phyloP scores from a whole-genome alignment of 768 basidiomycete species.

The Naganishia friedmannii region DNA sequence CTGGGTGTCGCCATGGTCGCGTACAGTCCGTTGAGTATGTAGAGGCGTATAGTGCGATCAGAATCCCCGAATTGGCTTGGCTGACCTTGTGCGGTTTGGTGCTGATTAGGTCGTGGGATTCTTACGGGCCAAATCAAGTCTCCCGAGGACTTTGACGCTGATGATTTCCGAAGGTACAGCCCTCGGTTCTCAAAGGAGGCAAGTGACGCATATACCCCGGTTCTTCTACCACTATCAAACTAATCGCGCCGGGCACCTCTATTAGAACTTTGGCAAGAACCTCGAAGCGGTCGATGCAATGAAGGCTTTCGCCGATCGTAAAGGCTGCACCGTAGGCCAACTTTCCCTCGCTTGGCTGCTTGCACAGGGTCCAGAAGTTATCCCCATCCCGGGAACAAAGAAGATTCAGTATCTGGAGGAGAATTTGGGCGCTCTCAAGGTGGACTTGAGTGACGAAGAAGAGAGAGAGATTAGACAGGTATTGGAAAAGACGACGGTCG shows the following conservation, averaged over 20 bases:
- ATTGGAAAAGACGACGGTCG: conserved; percentile 47
- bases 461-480: conserved; percentile 40
- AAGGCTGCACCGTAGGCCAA: conserved; percentile 54
- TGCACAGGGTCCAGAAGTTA: conserved; percentile 46
- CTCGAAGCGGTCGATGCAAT: conserved; percentile 33
- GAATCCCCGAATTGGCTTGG: too few relatives aligned
- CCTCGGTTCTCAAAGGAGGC: conserved; percentile 27
- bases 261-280: conserved; percentile 35
- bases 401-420: conserved; percentile 42
- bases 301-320: conserved; percentile 33
- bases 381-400: conserved; percentile 43
- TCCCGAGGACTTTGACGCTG: conserved; percentile 18
- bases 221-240: too few relatives aligned
- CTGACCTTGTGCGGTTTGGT: too few relatives aligned
- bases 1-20: conserved; percentile 59
- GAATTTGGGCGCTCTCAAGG: conserved; percentile 41
- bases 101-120: conserved; percentile 55
- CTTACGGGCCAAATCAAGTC: conserved; percentile 43
- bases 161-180: conserved; percentile 25
- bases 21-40: conserved; percentile 56
- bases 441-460: conserved; percentile 42
- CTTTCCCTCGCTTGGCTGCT: conserved; percentile 59
- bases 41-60: background rate
- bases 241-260: background rate
- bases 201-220: conserved; percentile 12